Base-by-base conservation (phyloP, 495 filamentous ascomycete genomes). In the Tricharina praecox region DNA sequence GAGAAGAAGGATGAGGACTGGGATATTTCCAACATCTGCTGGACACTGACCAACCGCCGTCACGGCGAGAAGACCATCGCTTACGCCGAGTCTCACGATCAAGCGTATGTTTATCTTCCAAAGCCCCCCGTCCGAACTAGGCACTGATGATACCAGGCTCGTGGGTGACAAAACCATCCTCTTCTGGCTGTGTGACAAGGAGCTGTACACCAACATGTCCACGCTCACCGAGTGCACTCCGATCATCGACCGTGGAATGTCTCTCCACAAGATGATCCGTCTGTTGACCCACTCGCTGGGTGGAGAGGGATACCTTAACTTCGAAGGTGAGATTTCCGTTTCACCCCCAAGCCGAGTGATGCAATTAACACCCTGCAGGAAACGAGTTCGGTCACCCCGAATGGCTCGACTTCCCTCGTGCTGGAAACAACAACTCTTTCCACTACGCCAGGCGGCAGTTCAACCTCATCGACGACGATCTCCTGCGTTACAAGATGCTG, bases 301-400 rank as follows among this genome's bases (percentile, higher is more conserved):
- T 42, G 90, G 90, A 51, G 90, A 97, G 65, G 90, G 87, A 32
- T 97, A 92, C 58, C 85, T 96, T 45, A 96, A 95, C 67, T 97
- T 97, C 58, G 85, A 93, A 65, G 90, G 88, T 52, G 30, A 23
- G 38, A 25, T 25, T n/a, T n/a, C n/a, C n/a, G n/a, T n/a, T n/a
- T n/a, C n/a, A n/a, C n/a, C n/a, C n/a, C n/a, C n/a, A n/a, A n/a
- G n/a, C n/a, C n/a, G n/a, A n/a, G n/a, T n/a, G n/a, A n/a, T n/a
- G n/a, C n/a, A n/a, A n/a, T n/a, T n/a, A n/a, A n/a, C n/a, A n/a
- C n/a, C n/a, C 33, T 26, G 11, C 18, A 54, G 52, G 56, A 50
- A 97, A 97, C 64, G 90, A 97, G 63, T 97, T 97, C 63, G 90
- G 90, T 1, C 90, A 97, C 63, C 90, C 90, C 0, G 90, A 97